These are phyloP conservation scores for Aspergillus viridinutans DNA, from an alignment of 2,329 filamentous ascomycete species.

Conservation along the genomic window DNA sequence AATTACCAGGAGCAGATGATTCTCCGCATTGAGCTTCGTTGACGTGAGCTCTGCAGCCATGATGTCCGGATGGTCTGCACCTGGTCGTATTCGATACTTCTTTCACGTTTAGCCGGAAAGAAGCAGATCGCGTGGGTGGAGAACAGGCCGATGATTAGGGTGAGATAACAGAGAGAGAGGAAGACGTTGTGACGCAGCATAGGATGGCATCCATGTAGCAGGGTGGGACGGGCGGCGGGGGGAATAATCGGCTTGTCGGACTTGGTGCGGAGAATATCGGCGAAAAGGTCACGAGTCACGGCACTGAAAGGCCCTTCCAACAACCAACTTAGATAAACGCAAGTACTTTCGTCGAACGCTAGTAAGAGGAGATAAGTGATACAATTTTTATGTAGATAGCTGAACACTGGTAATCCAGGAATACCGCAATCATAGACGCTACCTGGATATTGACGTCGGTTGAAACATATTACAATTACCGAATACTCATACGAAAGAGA, in stretches of 20 bases:
- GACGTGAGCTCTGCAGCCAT: slow-evolving; percentile 44
- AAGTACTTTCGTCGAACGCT: not conserved
- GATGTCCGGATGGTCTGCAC: not conserved
- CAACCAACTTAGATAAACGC: not conserved
- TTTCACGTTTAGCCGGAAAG: not conserved
- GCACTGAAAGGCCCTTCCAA: not conserved
- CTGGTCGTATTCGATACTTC: not conserved
- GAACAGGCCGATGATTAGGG: not conserved
- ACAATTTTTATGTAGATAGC: not conserved
- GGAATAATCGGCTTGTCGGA: not conserved
- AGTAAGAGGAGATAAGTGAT: not conserved
- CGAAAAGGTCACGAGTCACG: not conserved
- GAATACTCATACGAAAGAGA: not conserved
- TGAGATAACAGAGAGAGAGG: not conserved
- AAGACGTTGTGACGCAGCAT: not conserved
- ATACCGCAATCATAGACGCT: not conserved
- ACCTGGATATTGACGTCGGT: not conserved
- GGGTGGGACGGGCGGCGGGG: not conserved
- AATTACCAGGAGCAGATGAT: slow-evolving; percentile 46
- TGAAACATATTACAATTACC: not conserved
- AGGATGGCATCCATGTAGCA: not conserved
- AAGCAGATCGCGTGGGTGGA: not conserved
- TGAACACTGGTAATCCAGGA: not conserved
- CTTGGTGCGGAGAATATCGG: not conserved
- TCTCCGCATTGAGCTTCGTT: slow-evolving; percentile 48